Conservation (phyloP, 495 filamentous ascomycete genomes). For the Penicillium goetzii region DNA sequence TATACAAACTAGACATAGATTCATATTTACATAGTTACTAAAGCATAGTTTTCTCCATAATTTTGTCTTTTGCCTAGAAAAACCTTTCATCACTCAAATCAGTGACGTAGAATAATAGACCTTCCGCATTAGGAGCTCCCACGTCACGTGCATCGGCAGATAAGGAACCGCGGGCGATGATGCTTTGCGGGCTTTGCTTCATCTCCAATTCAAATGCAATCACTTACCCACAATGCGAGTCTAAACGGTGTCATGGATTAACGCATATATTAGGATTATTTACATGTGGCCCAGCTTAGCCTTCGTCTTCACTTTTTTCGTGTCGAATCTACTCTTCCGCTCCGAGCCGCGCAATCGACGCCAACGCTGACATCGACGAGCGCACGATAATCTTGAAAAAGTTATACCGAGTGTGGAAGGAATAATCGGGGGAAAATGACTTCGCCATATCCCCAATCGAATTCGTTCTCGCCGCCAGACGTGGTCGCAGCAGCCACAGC, state of each 20-base stretch:
- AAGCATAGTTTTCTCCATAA: not conserved
- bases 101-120: constrained; percentile 21
- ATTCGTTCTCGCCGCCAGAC: constrained; percentile 45
- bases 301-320: not conserved
- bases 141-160: constrained; percentile 29
- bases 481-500: constrained; percentile 26
- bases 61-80: not conserved
- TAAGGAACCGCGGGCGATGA: constrained; percentile 16
- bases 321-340: not conserved
- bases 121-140: constrained; percentile 29
- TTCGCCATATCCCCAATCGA: constrained; percentile 43
- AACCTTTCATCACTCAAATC: not conserved
- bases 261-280: not conserved
- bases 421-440: constrained; percentile 31
- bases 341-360: constrained; percentile 5
- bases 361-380: constrained; percentile 11
- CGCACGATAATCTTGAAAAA: constrained; percentile 15
- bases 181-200: constrained; percentile 18
- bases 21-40: not conserved
- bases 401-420: not conserved
- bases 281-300: not conserved
- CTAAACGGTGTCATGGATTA: constrained; percentile 16
- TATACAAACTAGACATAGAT: constrained; percentile 7
- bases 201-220: constrained; percentile 22
- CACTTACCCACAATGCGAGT: constrained; percentile 16